phyloP scores from a whole-genome alignment of 306 rosid genomes.

The Dryas drummondii region DNA sequence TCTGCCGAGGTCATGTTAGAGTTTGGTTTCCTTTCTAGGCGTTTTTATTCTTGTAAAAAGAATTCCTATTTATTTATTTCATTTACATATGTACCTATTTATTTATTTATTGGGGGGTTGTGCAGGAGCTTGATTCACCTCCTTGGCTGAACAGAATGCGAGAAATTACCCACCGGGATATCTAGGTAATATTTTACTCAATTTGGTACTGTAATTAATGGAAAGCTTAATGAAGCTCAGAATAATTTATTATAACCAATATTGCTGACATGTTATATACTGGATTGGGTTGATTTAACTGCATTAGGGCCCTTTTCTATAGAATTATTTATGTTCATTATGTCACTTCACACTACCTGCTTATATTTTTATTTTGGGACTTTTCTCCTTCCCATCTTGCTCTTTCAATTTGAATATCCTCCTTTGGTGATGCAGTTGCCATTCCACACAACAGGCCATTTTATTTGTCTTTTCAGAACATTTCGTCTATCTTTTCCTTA shows the following conservation, averaged over 20 bases:
- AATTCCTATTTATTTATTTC: not conserved
- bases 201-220: not conserved
- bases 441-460: no score
- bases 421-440: not conserved
- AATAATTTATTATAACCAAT: no score
- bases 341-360: not conserved
- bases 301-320: not conserved
- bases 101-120: not conserved
- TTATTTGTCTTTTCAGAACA: not conserved
- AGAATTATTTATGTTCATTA: not conserved
- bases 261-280: no score
- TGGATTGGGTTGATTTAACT: no score
- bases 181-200: conserved; percentile 58
- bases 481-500: not conserved
- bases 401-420: not conserved
- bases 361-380: no score
- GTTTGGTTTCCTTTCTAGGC: not conserved
- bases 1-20: conserved; percentile 1
- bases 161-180: conserved; percentile 95
- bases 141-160: conserved; percentile 99
- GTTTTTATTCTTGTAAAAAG: not conserved
- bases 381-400: not conserved
- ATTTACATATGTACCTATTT: not conserved
- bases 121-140: conserved; percentile 96
- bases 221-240: not conserved